Evolutionary conservation across 495 filamentous ascomycete genomes (phyloP).

Genomic region (Pseudotulostoma volvatum): DNA sequence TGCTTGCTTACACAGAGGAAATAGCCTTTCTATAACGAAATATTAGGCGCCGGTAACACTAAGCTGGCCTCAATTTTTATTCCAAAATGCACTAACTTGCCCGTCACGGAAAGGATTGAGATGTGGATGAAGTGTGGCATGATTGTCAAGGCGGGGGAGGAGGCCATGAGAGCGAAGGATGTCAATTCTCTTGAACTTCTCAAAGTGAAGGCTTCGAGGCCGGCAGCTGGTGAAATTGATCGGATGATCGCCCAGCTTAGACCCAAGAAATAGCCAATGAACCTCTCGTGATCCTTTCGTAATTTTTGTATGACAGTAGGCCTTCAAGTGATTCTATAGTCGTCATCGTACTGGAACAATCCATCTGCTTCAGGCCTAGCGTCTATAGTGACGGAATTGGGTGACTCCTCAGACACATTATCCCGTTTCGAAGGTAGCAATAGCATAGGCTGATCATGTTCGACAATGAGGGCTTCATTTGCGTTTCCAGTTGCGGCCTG

Average conservation of each 20-base stretch:
- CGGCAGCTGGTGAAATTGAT: conserved; percentile 39
- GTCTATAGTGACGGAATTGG: not conserved
- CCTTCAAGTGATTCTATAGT: conserved; percentile 31
- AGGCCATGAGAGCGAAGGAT: conserved; percentile 73
- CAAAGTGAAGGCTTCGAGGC: conserved; percentile 38
- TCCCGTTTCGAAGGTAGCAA: not conserved
- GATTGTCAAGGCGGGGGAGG: conserved; percentile 79
- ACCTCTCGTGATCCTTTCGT: not conserved
- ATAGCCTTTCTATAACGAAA: conserved; percentile 82
- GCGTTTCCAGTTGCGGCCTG: too few relatives aligned
- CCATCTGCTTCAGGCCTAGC: not conserved
- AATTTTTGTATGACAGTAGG: not conserved
- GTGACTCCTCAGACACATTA: not conserved
- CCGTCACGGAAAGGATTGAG: conserved; percentile 52
- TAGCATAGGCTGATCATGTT: too few relatives aligned
- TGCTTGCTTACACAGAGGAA: conserved; percentile 10
- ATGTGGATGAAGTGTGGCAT: conserved; percentile 97
- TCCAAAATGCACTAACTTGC: conserved; percentile 60
- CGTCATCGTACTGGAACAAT: conserved; percentile 12
- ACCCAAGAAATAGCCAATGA: conserved; percentile 26
- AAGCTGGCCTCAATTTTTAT: conserved; percentile 72
- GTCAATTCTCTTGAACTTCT: conserved; percentile 46
- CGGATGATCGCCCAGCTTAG: conserved; percentile 42
- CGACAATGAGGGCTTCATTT: too few relatives aligned
- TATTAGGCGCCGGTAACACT: conserved; percentile 76